Evolutionary conservation across 2,329 filamentous ascomycete species (phyloP), one percentile per base, ranked within the genome.

Genomic region (Colletotrichum phormii): DNA sequence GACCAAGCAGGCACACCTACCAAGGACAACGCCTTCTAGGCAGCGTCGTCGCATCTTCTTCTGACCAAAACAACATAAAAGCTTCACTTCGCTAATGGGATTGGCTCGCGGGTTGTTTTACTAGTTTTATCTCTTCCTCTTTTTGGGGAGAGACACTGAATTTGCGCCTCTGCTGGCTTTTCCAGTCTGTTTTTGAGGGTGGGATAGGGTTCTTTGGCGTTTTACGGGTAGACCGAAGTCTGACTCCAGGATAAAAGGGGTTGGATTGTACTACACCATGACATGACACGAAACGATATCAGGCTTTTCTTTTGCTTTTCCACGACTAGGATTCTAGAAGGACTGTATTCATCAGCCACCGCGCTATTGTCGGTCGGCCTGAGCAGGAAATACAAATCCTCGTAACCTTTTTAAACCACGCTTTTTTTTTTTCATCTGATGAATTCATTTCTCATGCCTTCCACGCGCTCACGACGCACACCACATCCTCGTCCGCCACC

Each of bases 401-500:
- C 37, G 37, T 63, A 49, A 63, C 61, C 22, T 31, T 61, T 64
- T 59, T 2, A 42, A 42, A 68, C 55, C 68, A n/a, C 31, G 29
- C 51, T 62, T 37, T 22, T 42, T 37, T 62, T 55, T 22, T n/a
- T 29, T 66, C 31, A 49, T 60, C 12, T 22, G n/a, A 35, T 58
- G 62, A 22, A 33, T 33, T 65, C 24, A 4, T 29, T 31, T 53
- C 42, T 22, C 84, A 92, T 67, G 90, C 90, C 80, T 88, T 89
- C 86, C 89, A 92, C 55, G 86, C 89, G 77, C 88, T 92, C 65
- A 91, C 88, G 79, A 93, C 92, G 78, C 91, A 91, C 63, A 92
- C 90, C 22, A 92, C 90, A 78, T 92, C 91, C 81, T 92, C 90
- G 75, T 93, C 91, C 2, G 88, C 84, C 57, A 99, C 95, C 13